These are phyloP conservation scores for Chiua virens DNA, from an alignment of 768 basidiomycete species.

Conservation along the genomic window DNA sequence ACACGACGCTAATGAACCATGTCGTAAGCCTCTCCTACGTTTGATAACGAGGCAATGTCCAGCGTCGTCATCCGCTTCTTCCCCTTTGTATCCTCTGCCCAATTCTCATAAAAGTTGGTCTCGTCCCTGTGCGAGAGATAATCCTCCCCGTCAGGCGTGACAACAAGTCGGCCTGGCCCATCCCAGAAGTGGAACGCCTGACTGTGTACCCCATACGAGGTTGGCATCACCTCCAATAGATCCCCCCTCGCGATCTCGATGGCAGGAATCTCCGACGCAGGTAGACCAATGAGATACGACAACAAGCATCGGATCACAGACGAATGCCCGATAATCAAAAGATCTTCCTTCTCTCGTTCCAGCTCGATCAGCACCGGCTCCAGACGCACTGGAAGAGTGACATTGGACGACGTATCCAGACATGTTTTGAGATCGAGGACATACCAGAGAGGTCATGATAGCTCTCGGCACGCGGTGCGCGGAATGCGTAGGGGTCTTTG, in stretches of 20 bases:
- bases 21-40: constrained; percentile 7
- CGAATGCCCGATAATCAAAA: constrained; percentile 95
- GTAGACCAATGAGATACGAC: constrained; percentile 89
- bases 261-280: constrained; percentile 94
- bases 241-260: constrained; percentile 97
- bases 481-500: constrained; percentile 89
- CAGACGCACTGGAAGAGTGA: constrained; percentile 67
- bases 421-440: constrained; percentile 14
- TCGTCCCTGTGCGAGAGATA: constrained; percentile 50
- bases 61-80: constrained; percentile 44
- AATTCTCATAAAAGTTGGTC: constrained; percentile 87
- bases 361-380: constrained; percentile 92
- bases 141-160: constrained; percentile 34
- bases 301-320: constrained; percentile 96
- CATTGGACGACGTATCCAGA: background rate
- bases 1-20: constrained; percentile 1
- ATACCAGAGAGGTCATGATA: constrained; percentile 92
- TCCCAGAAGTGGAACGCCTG: constrained; percentile 94
- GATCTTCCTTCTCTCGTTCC: constrained; percentile 90
- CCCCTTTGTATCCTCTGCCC: constrained; percentile 72
- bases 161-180: constrained; percentile 66
- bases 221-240: constrained; percentile 88
- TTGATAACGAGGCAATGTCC: constrained; percentile 29
- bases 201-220: constrained; percentile 86
- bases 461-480: constrained; percentile 92